Percentiles rank a stretch among this genome's conserved stretches.
Conservation (phyloP, 495 filamentous ascomycete species). For the Penicillium diatomitis region DNA sequence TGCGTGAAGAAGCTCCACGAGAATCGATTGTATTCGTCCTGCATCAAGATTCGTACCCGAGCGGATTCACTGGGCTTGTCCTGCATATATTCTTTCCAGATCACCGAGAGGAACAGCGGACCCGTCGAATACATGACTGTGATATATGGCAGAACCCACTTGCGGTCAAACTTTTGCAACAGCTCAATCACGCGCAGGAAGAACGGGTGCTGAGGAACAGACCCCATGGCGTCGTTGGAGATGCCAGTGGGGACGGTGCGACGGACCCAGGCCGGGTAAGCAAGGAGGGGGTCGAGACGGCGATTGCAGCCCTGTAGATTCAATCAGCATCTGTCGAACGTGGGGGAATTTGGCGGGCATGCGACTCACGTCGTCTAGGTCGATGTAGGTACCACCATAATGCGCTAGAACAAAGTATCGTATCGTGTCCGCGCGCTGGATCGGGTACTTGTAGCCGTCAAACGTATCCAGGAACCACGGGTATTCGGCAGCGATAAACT, state of each 20-base stretch:
- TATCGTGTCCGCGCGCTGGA: constrained; percentile 81
- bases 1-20: constrained; percentile 74
- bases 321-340: constrained; percentile 5
- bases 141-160: constrained; percentile 76
- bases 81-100: constrained; percentile 72
- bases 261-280: constrained; percentile 76
- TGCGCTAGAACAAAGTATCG: constrained; percentile 79
- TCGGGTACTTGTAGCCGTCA: constrained; percentile 68
- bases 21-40: constrained; percentile 59
- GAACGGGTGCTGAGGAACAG: constrained; percentile 73
- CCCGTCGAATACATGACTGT: constrained; percentile 85
- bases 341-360: neutral
- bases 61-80: constrained; percentile 27
- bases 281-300: constrained; percentile 68
- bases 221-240: constrained; percentile 82
- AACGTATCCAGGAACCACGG: constrained; percentile 83
- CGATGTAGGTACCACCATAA: constrained; percentile 83
- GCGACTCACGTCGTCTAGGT: constrained; percentile 69
- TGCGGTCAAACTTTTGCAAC: constrained; percentile 60
- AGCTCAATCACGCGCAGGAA: constrained; percentile 65
- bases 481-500: constrained; percentile 71
- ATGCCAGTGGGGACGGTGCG: constrained; percentile 75
- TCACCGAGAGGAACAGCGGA: constrained; percentile 72
- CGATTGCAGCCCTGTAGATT: constrained; percentile 63
- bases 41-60: constrained; percentile 49